Evolutionary conservation across 2,329 filamentous ascomycete genomes (phyloP), one percentile per base, ranked within the genome.

Genomic region (Aspergillus terreus): DNA sequence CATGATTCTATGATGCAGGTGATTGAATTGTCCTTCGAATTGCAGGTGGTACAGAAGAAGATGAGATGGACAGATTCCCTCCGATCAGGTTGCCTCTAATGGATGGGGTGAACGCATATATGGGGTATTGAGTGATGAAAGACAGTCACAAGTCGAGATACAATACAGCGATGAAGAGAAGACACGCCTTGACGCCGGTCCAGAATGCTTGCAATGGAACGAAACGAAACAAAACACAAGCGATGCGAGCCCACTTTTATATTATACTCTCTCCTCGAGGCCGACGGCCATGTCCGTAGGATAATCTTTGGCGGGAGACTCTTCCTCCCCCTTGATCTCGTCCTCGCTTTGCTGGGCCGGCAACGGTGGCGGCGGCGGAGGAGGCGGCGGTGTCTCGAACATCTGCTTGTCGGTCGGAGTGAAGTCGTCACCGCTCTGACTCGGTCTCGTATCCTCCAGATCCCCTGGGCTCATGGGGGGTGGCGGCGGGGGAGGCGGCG

Each of bases 301-400:
- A 27, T 47, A 51, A 45, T 32, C 17, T 32, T 44, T 46, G 19
- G 35, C 30, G 12, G 46, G 38, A 43, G 49, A 40, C 53, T 56
- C 42, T 51, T 19, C 30, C 12, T 7, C 15, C 11, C 25, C 49
- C 14, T 43, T 46, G 10, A 52, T 45, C 15, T 57, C 51, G 38
- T 53, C 36, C 6, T 58, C 59, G 23, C 52, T 49, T 11, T 59
- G 58, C 19, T 67, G 62, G 17, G 58, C 58, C 4, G 63, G 60
- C 44, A 59, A 62, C 2, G 68, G 68, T n/a, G 67, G 65, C 6
- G 68, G 67, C 1, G 68, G 64, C 12, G 66, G 65, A 6, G 68
- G 68, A 5, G 68, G 67, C 1, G 63, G 58, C 7, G 61, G 55
- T 45, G 59, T 55, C 44, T 59, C 54, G 17, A 54, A 52, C 21